Evolutionary conservation across 495 filamentous ascomycete genomes (phyloP).

Genomic region (Neurospora africana): DNA sequence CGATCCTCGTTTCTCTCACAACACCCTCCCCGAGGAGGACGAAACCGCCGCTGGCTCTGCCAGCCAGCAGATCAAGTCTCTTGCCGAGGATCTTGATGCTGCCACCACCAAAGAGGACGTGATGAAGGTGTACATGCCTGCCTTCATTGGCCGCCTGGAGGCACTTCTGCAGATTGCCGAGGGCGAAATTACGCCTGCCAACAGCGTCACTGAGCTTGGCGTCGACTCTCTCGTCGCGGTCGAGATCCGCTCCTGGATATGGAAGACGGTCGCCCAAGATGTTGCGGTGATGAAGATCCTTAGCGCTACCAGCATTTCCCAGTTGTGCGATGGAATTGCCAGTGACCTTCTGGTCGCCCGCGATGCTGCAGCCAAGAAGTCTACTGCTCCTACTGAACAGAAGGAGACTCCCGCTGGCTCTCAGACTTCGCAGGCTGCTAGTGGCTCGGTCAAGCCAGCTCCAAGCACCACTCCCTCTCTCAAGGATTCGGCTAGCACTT

Average conservation of each 20-base stretch:
- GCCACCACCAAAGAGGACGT: slow-evolving; percentile 10
- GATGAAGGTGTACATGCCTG: slow-evolving; percentile 11
- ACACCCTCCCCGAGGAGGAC: slow-evolving; percentile 11
- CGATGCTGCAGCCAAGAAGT: background rate
- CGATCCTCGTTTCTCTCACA: slow-evolving; percentile 33
- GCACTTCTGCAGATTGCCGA: slow-evolving; percentile 21
- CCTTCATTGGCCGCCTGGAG: slow-evolving; percentile 19
- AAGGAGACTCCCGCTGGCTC: background rate
- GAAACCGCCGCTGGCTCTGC: background rate
- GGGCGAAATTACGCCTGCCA: slow-evolving; percentile 13
- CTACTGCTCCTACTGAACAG: background rate
- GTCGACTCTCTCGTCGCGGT: slow-evolving; percentile 43
- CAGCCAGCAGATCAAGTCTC: slow-evolving; percentile 1
- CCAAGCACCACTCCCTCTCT: background rate
- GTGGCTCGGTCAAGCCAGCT: background rate
- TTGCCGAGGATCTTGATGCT: slow-evolving; percentile 16
- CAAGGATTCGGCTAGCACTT: background rate
- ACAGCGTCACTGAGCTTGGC: slow-evolving; percentile 25
- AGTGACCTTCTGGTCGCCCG: background rate
- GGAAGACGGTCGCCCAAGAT: slow-evolving; percentile 31
- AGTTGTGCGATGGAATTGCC: slow-evolving; percentile 15
- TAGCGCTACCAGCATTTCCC: slow-evolving; percentile 25
- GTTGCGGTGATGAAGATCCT: slow-evolving; percentile 44
- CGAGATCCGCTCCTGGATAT: slow-evolving; percentile 36
- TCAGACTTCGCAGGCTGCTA: background rate